Conservation (phyloP, 441 rosid genomes). For the Hura crepitans region DNA sequence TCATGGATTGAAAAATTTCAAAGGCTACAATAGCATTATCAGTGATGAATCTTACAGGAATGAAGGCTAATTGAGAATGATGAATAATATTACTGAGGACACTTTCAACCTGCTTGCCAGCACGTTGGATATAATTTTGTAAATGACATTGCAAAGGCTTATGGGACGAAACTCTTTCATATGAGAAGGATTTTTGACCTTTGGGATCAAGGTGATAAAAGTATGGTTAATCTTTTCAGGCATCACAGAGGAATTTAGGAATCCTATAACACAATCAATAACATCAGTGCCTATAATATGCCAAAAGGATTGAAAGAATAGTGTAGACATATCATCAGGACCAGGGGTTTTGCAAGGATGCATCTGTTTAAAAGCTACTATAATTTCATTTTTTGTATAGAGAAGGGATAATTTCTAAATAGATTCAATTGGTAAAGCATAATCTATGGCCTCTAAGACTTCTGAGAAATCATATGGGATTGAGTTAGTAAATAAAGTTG, state of each 20-base stretch:
- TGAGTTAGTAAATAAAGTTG: too few species aligned
- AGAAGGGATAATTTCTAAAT: too few species aligned
- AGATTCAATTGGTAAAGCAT: too few species aligned
- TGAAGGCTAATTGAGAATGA: too few species aligned
- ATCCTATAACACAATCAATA: background rate
- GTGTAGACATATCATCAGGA: background rate
- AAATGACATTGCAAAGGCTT: background rate
- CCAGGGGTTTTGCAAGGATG: background rate
- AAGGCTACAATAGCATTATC: too few species aligned
- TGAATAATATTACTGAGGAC: too few species aligned
- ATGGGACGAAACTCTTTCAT: background rate
- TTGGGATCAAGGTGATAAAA: background rate
- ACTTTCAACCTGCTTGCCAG: background rate
- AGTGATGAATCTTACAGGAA: background rate
- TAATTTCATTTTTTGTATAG: too few species aligned
- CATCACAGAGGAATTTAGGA: background rate
- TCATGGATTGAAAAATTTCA: too few species aligned
- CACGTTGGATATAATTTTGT: background rate
- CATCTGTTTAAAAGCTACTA: background rate
- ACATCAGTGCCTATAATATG: background rate
- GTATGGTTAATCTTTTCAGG: background rate
- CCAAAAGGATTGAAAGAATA: background rate
- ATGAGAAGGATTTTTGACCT: background rate
- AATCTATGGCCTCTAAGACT: too few species aligned
- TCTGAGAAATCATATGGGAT: too few species aligned